Conservation (phyloP, 1,139 yeast genomes). For the Candida gigantensis region DNA sequence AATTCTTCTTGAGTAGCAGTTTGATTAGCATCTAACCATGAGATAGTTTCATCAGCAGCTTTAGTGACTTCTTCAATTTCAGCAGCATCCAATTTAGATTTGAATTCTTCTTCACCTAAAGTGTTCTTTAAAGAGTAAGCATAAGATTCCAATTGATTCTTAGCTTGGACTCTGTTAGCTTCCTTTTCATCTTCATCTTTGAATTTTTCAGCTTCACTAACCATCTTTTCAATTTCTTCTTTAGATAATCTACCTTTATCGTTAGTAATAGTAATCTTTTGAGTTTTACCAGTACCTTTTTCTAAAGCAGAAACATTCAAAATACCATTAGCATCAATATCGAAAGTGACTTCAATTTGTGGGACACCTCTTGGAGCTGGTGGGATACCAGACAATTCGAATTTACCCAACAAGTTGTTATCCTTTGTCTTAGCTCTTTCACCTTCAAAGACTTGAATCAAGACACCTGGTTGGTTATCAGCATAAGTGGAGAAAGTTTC, state of each 20-base stretch:
- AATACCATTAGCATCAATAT: conserved; percentile 93
- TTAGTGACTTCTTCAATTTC: conserved; percentile 78
- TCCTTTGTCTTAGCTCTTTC: conserved; percentile 96
- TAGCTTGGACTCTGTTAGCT: conserved; percentile 52
- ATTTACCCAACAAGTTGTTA: conserved; percentile 93
- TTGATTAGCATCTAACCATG: conserved; percentile 87
- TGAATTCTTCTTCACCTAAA: conserved; percentile 74
- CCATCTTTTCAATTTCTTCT: conserved; percentile 55
- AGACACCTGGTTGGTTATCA: conserved; percentile 95
- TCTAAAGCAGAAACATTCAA: conserved; percentile 91
- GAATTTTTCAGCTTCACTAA: conserved; percentile 51
- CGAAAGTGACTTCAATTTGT: conserved; percentile 94
- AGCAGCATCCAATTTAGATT: conserved; percentile 78
- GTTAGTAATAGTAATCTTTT: conserved; percentile 51
- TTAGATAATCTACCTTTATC: conserved; percentile 55
- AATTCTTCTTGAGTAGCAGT: conserved; percentile 87
- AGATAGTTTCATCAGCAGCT: conserved; percentile 83
- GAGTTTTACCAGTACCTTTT: conserved; percentile 85
- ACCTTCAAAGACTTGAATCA: conserved; percentile 96
- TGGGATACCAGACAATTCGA: conserved; percentile 93
- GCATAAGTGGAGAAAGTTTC: conserved; percentile 97
- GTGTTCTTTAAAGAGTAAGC: conserved; percentile 89
- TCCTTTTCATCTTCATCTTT: conserved; percentile 52
- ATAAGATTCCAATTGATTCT: conserved; percentile 91
- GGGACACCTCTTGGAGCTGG: conserved; percentile 99